Evolutionary conservation across 75 land plant genomes (phyloP).

Genomic region (Isoetes taiwanensis): DNA sequence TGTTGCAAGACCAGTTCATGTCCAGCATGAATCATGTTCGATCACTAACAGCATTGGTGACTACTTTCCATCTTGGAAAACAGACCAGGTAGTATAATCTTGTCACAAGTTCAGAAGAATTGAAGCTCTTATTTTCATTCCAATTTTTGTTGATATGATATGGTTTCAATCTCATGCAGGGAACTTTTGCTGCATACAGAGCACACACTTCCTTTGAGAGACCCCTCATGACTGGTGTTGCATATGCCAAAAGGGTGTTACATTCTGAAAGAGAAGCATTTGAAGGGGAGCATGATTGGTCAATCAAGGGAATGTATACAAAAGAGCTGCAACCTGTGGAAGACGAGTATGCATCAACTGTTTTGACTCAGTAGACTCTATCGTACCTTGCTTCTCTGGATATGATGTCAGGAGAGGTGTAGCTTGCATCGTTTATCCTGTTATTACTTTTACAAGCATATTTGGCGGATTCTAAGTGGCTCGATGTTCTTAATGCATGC

Average conservation of each 20-base stretch:
- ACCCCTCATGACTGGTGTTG: slow-evolving; percentile 3
- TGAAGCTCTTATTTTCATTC: too few relatives aligned
- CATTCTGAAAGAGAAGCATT: slow-evolving; percentile 1
- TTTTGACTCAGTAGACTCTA: neutral
- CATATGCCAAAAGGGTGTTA: neutral
- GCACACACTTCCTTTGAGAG: neutral
- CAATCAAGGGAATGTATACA: neutral
- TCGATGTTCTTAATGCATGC: too few relatives aligned
- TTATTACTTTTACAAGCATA: too few relatives aligned
- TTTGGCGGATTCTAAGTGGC: too few relatives aligned
- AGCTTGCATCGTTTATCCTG: too few relatives aligned
- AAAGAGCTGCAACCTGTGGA: neutral
- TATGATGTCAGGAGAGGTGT: slow-evolving; percentile 4
- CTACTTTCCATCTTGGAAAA: slow-evolving; percentile 1
- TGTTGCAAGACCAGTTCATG: slow-evolving; percentile 1
- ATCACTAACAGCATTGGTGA: neutral
- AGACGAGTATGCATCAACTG: neutral
- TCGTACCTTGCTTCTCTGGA: neutral
- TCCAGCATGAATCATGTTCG: slow-evolving; percentile 8
- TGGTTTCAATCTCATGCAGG: too few relatives aligned
- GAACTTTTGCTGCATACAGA: neutral
- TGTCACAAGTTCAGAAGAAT: too few relatives aligned
- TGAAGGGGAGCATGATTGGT: neutral
- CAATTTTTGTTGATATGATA: too few relatives aligned
- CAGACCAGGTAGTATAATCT: too few relatives aligned